A percentile compares a stretch with the other conserved stretches of the same genome.
phyloP scores from a whole-genome alignment of 2,329 filamentous ascomycete genomes.

The Neofusicoccum umdonicola region DNA sequence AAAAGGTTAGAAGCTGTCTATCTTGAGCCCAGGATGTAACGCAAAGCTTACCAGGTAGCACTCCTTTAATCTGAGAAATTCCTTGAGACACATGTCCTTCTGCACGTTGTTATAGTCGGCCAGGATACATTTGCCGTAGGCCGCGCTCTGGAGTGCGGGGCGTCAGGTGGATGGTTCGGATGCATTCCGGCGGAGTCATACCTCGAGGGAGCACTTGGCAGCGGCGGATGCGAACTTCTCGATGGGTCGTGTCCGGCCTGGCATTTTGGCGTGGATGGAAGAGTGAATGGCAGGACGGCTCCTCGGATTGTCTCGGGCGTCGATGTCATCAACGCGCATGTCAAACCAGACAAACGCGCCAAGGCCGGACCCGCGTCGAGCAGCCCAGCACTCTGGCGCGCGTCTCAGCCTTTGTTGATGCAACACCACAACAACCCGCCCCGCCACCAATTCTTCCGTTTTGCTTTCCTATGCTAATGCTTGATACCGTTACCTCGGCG shows the following conservation, averaged over 20 bases:
- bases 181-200: slow-evolving; percentile 32
- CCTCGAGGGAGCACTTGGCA: slow-evolving; percentile 65
- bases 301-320: neutral
- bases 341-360: slow-evolving; percentile 5
- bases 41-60: slow-evolving; percentile 71
- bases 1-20: neutral
- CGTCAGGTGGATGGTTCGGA: neutral
- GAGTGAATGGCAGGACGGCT: neutral
- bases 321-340: neutral
- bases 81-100: slow-evolving; percentile 84
- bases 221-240: slow-evolving; percentile 66
- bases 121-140: slow-evolving; percentile 89
- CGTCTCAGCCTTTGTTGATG: slow-evolving; percentile 9
- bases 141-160: slow-evolving; percentile 60
- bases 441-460: slow-evolving; percentile 15
- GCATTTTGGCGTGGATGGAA: slow-evolving; percentile 30
- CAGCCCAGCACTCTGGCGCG: neutral
- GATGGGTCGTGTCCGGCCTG: slow-evolving; percentile 59
- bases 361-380: neutral
- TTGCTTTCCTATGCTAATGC: slow-evolving; percentile 10
- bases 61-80: slow-evolving; percentile 82
- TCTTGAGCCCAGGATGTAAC: neutral
- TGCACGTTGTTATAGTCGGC: slow-evolving; percentile 85
- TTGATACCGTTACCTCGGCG: slow-evolving; percentile 4
- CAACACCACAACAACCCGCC: neutral